phyloP scores from a whole-genome alignment of 805 yeast genomes.

The Candida nanaspora region DNA sequence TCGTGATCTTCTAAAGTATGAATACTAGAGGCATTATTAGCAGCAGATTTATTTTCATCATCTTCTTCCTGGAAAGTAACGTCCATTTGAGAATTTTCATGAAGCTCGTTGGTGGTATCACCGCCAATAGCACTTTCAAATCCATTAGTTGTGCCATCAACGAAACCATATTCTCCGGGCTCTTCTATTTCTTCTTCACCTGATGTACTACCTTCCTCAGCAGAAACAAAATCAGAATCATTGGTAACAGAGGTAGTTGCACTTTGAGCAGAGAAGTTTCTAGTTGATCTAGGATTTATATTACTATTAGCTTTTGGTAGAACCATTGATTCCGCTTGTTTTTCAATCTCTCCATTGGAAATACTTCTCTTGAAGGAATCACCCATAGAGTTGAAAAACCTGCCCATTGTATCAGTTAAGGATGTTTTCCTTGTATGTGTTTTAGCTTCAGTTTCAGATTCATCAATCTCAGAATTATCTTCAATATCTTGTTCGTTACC shows the following conservation, averaged over 20 bases:
- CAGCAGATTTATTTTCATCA: not conserved
- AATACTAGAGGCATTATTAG: not conserved
- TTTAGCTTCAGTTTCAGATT: not conserved
- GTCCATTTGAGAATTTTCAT: not conserved
- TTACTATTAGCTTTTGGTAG: not conserved
- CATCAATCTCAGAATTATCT: not conserved
- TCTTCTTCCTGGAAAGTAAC: not conserved
- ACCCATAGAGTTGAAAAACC: conserved; percentile 13
- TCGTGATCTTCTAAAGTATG: not conserved
- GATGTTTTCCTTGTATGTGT: conserved; percentile 7
- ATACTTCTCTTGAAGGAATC: conserved; percentile 8
- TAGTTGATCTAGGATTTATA: not conserved
- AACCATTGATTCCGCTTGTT: not conserved
- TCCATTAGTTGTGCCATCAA: not conserved
- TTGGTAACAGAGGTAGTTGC: conserved; percentile 18
- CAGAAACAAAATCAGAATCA: conserved; percentile 27
- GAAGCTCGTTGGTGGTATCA: not conserved
- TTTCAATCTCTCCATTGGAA: conserved; percentile 4
- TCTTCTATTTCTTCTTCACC: conserved; percentile 12
- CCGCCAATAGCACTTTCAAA: not conserved
- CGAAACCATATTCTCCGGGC: conserved; percentile 5
- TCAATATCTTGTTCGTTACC: not conserved
- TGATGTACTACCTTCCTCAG: conserved; percentile 24
- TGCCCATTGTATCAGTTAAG: conserved; percentile 13
- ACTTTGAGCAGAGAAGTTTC: conserved; percentile 18